Evolutionary conservation across 257 asterid species (phyloP).

Genomic region (Leonotis leonurus): DNA sequence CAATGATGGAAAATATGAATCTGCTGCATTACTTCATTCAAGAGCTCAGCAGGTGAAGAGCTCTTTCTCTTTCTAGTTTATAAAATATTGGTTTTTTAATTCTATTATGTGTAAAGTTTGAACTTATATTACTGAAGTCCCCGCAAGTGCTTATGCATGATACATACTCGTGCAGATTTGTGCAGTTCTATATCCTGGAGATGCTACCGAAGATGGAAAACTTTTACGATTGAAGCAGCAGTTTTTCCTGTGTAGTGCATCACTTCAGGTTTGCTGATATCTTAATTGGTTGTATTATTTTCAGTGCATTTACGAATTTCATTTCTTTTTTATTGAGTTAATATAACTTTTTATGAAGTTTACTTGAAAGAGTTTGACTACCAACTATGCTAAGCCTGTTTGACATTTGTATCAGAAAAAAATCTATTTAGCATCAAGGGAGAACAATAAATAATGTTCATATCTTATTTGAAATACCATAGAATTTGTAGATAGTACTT

Average conservation of each 20-base stretch:
- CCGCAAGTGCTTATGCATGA: background rate
- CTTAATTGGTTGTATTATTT: background rate
- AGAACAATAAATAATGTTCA: background rate
- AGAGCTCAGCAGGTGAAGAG: constrained; percentile 81
- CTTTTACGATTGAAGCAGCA: constrained; percentile 90
- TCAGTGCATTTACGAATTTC: background rate
- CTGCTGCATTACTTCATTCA: constrained; percentile 93
- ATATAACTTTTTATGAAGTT: background rate
- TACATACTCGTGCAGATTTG: constrained; percentile 55
- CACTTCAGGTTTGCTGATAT: constrained; percentile 72
- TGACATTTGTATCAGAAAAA: background rate
- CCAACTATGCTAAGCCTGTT: background rate
- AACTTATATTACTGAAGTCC: constrained; percentile 10
- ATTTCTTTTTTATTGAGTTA: background rate
- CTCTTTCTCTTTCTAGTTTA: background rate
- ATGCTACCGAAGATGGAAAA: constrained; percentile 93
- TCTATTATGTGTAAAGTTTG: background rate
- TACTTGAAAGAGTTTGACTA: background rate
- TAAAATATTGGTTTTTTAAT: background rate
- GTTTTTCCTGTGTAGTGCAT: constrained; percentile 96
- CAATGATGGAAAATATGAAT: constrained; percentile 93
- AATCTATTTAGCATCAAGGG: background rate
- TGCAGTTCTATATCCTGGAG: constrained; percentile 98
- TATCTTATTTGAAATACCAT: background rate
- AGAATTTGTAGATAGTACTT: constrained; percentile 1